Evolutionary conservation across 2,329 filamentous ascomycete genomes (phyloP), one percentile per base, ranked within the genome.

Genomic region (Colletotrichum graminicola): DNA sequence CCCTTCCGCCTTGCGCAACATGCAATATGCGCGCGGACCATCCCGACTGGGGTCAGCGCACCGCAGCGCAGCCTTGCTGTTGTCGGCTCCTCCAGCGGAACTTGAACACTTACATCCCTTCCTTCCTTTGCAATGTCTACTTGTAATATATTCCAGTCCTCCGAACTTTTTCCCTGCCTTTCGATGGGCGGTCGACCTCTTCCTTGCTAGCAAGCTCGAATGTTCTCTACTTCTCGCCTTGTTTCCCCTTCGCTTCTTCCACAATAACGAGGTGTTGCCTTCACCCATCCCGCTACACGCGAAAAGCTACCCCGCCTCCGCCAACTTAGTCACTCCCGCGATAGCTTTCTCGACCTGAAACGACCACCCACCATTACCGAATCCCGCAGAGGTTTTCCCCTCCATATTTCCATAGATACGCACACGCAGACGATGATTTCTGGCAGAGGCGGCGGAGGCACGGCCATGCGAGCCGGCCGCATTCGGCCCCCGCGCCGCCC

Each of bases 401-500:
- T 14, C 18, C 12, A 21, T 26, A 21, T 12, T 32, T 10, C 14
- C 6, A 41, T 1, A 55, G 18, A 34, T 36, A 52, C 29, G 18
- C 26, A 36, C 32, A 45, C 11, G n/a, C 18, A 34, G 57, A 75
- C 73, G 34, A 87, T 87, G 85, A 86, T 87, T 75, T 85, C 85
- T 8, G 85, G 85, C 72, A 82, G 85, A 75, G 85, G 85, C 67
- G 82, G 83, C 77, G 79, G 73, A 56, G 71, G 71, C 11, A 51
- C 80, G 65, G 81, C 81, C 67, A 77, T 79, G 66, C 78, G 81
- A 61, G 75, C 76, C 64, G 80, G 81, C 68, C 80, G 82, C 75
- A 84, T 84, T 75, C 81, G 82, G 66, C 81, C 82, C 63, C 82
- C 82, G 78, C 82, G 82, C 77, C 82, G 82, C 64, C 80, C 83